Percentiles rank a stretch among this genome's conserved stretches.
Evolutionary conservation across 2,329 filamentous ascomycete species (phyloP).

Genomic region (Bertia moriformis): DNA sequence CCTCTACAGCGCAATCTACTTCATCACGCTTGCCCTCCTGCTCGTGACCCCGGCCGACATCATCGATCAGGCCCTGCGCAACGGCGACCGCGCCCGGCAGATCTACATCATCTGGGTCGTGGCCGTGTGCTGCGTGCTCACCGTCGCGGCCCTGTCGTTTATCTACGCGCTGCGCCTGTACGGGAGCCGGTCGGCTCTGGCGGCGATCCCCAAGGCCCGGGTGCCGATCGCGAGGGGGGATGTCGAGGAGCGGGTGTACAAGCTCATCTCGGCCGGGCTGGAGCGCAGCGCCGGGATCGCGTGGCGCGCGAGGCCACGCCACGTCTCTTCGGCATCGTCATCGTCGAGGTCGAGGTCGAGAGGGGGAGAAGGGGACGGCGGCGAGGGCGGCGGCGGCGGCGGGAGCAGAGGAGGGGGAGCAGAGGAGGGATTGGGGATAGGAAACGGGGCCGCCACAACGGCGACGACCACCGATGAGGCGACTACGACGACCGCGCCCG

Average conservation of each 20-base stretch:
- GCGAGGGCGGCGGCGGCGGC: constrained; percentile 6
- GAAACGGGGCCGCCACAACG: too few relatives aligned
- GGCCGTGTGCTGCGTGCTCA: constrained; percentile 60
- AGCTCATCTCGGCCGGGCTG: constrained; percentile 60
- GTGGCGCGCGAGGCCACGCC: constrained; percentile 60
- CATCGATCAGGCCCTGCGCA: constrained; percentile 60
- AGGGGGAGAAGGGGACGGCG: neutral
- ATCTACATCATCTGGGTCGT: constrained; percentile 75
- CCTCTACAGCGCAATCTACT: constrained; percentile 61
- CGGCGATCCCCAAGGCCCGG: constrained; percentile 73
- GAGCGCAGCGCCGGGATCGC: constrained; percentile 68
- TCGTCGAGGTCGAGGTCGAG: constrained; percentile 10
- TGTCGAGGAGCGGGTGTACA: constrained; percentile 58
- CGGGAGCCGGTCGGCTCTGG: constrained; percentile 65
- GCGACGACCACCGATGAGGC: too few relatives aligned
- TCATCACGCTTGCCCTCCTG: constrained; percentile 60
- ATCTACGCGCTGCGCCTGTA: constrained; percentile 77
- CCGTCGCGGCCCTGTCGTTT: constrained; percentile 54
- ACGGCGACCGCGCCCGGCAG: constrained; percentile 31
- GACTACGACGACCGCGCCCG: too few relatives aligned
- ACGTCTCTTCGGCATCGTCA: constrained; percentile 20
- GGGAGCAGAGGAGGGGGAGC: too few relatives aligned
- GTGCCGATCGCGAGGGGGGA: constrained; percentile 78
- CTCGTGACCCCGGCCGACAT: constrained; percentile 69
- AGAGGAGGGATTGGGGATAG: too few relatives aligned